Percentiles rank a stretch among this genome's conserved stretches.
These are phyloP conservation scores for Saccharomycopsis sp. DNA, from an alignment of 805 yeast genomes.

Conservation along the genomic window DNA sequence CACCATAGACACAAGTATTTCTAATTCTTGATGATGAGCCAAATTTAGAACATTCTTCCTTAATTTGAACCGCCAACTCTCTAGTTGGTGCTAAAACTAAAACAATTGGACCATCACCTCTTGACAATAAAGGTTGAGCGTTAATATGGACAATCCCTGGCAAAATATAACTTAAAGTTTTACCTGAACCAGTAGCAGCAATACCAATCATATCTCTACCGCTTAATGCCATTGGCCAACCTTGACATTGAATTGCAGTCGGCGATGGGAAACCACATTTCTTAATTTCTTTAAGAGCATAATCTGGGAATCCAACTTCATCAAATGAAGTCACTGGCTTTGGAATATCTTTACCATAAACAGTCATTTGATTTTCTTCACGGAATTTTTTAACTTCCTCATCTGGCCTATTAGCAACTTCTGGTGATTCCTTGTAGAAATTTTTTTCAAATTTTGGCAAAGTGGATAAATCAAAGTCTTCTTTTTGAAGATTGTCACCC, in stretches of 20 bases:
- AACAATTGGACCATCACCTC: conserved; percentile 97
- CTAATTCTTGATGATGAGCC: conserved; percentile 88
- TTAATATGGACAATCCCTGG: conserved; percentile 97
- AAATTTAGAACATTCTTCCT: conserved; percentile 90
- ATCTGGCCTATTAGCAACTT: conserved; percentile 68
- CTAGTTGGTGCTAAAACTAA: conserved; percentile 96
- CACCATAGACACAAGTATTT: conserved; percentile 98
- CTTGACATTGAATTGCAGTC: conserved; percentile 97
- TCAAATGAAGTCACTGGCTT: conserved; percentile 89
- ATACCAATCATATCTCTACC: conserved; percentile 99
- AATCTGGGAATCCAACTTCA: conserved; percentile 97
- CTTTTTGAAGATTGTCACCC: conserved; percentile 56
- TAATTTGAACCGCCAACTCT: conserved; percentile 97
- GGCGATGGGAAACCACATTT: conserved; percentile 91
- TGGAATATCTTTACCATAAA: conserved; percentile 79
- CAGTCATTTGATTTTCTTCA: conserved; percentile 77
- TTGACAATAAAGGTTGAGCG: conserved; percentile 89
- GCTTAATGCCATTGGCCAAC: conserved; percentile 99
- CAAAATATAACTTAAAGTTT: conserved; percentile 92
- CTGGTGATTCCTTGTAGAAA: conserved; percentile 81
- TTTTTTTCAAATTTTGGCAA: conserved; percentile 92
- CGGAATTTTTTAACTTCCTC: conserved; percentile 72
- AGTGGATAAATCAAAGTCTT: conserved; percentile 71
- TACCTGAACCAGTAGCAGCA: conserved; percentile 99
- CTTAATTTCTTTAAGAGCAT: conserved; percentile 82